A percentile compares a stretch with the other conserved stretches of the same genome.
Conservation (phyloP, 345 rosid species). For the Cardiospermum halicacabum region DNA sequence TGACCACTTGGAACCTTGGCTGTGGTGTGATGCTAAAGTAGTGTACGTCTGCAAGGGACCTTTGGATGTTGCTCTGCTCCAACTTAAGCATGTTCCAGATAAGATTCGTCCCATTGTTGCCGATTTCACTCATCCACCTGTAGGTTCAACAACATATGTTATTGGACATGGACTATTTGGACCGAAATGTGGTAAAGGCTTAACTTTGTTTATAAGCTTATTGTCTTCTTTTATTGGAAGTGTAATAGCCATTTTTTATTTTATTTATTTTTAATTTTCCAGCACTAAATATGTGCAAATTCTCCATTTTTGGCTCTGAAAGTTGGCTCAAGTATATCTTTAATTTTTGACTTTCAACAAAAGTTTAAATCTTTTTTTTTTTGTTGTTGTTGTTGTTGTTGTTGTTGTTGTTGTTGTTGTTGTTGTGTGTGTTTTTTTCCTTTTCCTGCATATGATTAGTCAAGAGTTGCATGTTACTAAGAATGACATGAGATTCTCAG, state of each 20-base stretch:
- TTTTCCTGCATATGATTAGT: background rate
- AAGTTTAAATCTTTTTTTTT: background rate
- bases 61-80: constrained; percentile 80
- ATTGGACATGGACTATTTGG: constrained; percentile 89
- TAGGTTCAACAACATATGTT: constrained; percentile 70
- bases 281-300: background rate
- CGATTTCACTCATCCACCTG: constrained; percentile 43
- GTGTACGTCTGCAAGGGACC: constrained; percentile 72
- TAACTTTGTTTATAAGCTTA: constrained; percentile 11
- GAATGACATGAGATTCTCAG: background rate
- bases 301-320: background rate
- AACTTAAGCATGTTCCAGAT: constrained; percentile 53
- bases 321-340: background rate
- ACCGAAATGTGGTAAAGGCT: constrained; percentile 71
- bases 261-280: background rate
- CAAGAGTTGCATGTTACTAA: background rate
- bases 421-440: background rate
- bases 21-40: constrained; percentile 73
- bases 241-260: background rate
- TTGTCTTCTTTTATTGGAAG: background rate
- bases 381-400: too few relatives aligned
- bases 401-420: too few relatives aligned
- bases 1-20: constrained; percentile 61
- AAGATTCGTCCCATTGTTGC: constrained; percentile 50
- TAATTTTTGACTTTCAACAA: background rate